Evolutionary conservation across 306 rosid genomes (phyloP), one percentile per base, ranked within the genome.

Genomic region (Medicago arabica): DNA sequence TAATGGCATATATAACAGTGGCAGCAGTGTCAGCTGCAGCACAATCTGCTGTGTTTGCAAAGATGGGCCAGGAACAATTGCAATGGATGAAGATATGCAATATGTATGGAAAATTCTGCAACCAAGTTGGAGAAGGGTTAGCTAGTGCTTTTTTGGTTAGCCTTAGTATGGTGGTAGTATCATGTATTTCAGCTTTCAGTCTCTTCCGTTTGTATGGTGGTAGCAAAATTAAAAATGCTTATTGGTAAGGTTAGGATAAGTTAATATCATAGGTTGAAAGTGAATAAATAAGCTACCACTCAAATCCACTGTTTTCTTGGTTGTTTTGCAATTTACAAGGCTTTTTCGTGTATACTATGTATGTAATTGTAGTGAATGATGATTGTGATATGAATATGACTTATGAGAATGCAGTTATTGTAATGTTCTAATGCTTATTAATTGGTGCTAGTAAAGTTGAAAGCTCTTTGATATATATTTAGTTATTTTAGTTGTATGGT

Each of bases 21-120:
- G 86, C 91, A 1, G 89, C 92, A n/a, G 85, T 83, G 72, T 93
- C 86, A 15, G 90, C 90, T 6, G 89, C 93, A 0, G 90, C 69
- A 6, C 93, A 92, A 71, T 90, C 97, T 0, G 84, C 97, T 0
- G 83, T 76, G 59, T 54, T 95, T 44, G 88, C 92, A n/a, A 92
- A 88, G 89, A 44, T 83, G 73, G 97, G 98, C 55, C 96, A 95
- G 62, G 74, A 83, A 50, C 97, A 95, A 79, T 66, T 95, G 53
- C 97, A 95, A 43, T 95, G 97, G 97, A 89, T 92, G 89, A 80
- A 82, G 73, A 57, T 83, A 72, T 92, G 97, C 77, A 64, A 86
- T 72, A 83, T 92, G 89, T 92, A 92, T 82, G 93, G 85, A 59
- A 90, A 92, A 76, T 95, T 92, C 81, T 95, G 97, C 79, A 90